Base-by-base conservation (phyloP, 257 asterid species). In the Handroanthus guayacan region DNA sequence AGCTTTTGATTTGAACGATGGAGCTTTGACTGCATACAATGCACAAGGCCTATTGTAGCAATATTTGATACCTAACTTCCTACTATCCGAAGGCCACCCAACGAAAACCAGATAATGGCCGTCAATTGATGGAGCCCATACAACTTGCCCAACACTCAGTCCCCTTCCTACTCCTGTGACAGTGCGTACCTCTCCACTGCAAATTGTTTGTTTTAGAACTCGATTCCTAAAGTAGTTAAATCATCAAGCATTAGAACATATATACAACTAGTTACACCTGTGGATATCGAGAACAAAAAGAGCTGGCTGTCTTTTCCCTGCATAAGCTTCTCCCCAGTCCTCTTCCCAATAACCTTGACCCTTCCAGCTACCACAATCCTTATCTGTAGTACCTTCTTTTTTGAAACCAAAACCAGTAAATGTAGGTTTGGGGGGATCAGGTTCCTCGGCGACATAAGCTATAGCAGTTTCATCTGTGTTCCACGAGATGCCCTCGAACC, bases 401-500 rank as follows among this genome's bases (percentile, higher is more conserved):
- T 86, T 86, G 81, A 83, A 91, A 67, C 95, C 98, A n/a, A 69
- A 75, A 67, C 54, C 61, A 50, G 78, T 87, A 69, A 93, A 93
- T 14, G 90, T 80, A 20, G 97, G 98, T 80, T 91, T 91, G 39
- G 83, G 72, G 14, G 84, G 87, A 55, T 83, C 85, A 2, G 89
- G 93, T 67, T 91, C 97, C 86, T 93, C 99, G 52, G 98, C 99
- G 65, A 89, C 88, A 84, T 93, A 95, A 51, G 97, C 96, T 76
- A 93, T 78, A 66, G 73, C 44, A 56, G 87, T 91, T 90, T 93
- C 98, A 69, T 95, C 95, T 11, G 80, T 73, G 86, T 93, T 86
- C 99, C 99, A 93, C 1, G 98, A 91, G 76, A 93, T 86, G 66
- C 98, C 98, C 85, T 95, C 99, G 55, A 95, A 95, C 98, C 99